phyloP scores from a whole-genome alignment of 1,284 basidiomycete species.

The Moniliophthora roreri region DNA sequence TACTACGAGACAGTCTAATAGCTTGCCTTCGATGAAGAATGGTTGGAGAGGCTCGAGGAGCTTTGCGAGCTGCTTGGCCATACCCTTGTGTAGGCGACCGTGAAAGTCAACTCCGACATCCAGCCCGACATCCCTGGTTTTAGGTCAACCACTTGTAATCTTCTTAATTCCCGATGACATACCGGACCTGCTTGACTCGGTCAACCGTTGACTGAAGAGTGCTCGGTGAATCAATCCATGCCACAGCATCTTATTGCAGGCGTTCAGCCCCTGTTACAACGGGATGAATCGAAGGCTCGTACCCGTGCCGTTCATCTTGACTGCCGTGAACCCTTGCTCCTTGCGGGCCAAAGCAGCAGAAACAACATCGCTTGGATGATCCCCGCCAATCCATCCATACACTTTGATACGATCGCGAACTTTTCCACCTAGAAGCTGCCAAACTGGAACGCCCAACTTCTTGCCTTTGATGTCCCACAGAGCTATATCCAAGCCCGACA shows the following conservation, averaged over 20 bases:
- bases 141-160: background rate
- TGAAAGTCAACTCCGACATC: constrained; percentile 69
- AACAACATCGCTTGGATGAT: constrained; percentile 63
- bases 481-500: constrained; percentile 42
- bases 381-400: constrained; percentile 75
- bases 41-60: constrained; percentile 65
- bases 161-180: constrained; percentile 29
- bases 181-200: constrained; percentile 63
- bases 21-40: constrained; percentile 68
- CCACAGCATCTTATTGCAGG: constrained; percentile 33
- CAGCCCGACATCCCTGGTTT: constrained; percentile 44
- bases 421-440: constrained; percentile 74
- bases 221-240: constrained; percentile 51
- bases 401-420: constrained; percentile 60
- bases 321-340: constrained; percentile 71
- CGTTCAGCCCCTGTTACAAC: background rate
- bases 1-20: background rate
- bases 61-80: constrained; percentile 77
- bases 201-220: constrained; percentile 57
- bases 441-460: constrained; percentile 72
- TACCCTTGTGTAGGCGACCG: constrained; percentile 68
- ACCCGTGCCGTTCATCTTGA: constrained; percentile 79
- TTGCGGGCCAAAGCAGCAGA: constrained; percentile 63
- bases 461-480: constrained; percentile 83
- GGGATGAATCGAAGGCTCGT: constrained; percentile 10